Base-by-base conservation (phyloP, 2,329 filamentous ascomycete species). In the Paramyrothecium roridum region DNA sequence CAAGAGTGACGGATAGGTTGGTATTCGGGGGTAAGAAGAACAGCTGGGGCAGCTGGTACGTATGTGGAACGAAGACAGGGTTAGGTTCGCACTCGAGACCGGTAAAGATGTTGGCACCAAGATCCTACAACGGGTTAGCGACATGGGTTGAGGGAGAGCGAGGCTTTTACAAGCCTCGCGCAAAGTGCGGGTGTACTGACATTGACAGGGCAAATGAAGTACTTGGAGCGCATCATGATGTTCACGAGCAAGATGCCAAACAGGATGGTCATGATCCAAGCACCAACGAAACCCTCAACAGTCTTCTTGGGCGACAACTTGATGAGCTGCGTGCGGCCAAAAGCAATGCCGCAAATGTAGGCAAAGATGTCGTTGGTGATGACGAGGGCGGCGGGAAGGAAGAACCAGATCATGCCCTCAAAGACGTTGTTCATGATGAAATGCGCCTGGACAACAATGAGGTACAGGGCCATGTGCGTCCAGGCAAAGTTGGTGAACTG, bases 351-450 rank as follows among this genome's bases (percentile, higher is more conserved):
- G 72, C 93, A 97, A 58, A 99, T 86, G 72, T 99, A 99, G 65
- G 95, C 95, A 67, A 96, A 98, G 61, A 99, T 99, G 70, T 99
- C 95, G 73, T 99, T 99, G 60, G 91, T 97, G 70, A 99, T 96
- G 71, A 99, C 95, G 65, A 99, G 84, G 53, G 91, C 88, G 8
- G 91, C 93, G 8, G 95, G 95, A 48, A 99, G 77, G 82, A 98
- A 97, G 81, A 99, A 98, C 95, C 95, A 99, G 71, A 99, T 96
- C 90, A 99, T 92, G 77, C 95, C 95, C 77, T 99, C 95, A 65
- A 99, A 96, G 62, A 99, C 89, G 75, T 99, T 99, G 82, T 99
- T 99, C 91, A 99, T 98, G 77, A 98, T 91, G 73, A 99, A 99
- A 73, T 99, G 95, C 16, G 95, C 93, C 74, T 99, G 93, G 7